Evolutionary conservation across 352 stramenopile species (phyloP).

Genomic region (Phytopythium kandeliae): DNA sequence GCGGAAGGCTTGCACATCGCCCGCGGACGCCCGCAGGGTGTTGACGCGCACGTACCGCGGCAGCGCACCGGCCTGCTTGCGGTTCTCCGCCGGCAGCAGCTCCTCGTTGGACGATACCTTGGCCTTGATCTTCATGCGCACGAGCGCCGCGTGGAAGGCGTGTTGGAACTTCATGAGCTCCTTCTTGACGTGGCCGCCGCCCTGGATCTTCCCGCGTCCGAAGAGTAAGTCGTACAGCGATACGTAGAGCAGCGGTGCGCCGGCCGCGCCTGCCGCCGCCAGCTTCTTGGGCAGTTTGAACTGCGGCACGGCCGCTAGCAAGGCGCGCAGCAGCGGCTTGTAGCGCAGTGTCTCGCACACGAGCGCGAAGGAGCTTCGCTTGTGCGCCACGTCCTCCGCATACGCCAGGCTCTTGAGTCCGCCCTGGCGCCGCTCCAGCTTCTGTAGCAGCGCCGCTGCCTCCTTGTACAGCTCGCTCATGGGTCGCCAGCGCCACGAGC

Average conservation of each 20-base stretch:
- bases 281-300: constrained; percentile 57
- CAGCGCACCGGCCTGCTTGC: constrained; percentile 55
- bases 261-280: constrained; percentile 35
- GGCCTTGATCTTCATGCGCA: constrained; percentile 76
- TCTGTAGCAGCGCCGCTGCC: constrained; percentile 65
- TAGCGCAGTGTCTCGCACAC: constrained; percentile 88
- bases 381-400: constrained; percentile 72
- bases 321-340: constrained; percentile 67
- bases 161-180: constrained; percentile 72
- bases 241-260: constrained; percentile 66
- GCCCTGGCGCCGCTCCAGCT: constrained; percentile 68
- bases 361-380: constrained; percentile 85
- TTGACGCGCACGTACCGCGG: constrained; percentile 94
- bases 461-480: constrained; percentile 88
- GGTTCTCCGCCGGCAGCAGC: constrained; percentile 75
- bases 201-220: constrained; percentile 80
- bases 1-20: constrained; percentile 42
- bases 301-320: constrained; percentile 65
- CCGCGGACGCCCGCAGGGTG: constrained; percentile 61
- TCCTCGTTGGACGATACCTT: constrained; percentile 77
- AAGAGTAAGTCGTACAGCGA: constrained; percentile 88
- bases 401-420: constrained; percentile 86
- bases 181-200: constrained; percentile 85
- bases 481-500: no score
- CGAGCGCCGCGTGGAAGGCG: constrained; percentile 64